These are phyloP conservation scores for Mycena metata DNA, from an alignment of 768 basidiomycete species.

Conservation along the genomic window DNA sequence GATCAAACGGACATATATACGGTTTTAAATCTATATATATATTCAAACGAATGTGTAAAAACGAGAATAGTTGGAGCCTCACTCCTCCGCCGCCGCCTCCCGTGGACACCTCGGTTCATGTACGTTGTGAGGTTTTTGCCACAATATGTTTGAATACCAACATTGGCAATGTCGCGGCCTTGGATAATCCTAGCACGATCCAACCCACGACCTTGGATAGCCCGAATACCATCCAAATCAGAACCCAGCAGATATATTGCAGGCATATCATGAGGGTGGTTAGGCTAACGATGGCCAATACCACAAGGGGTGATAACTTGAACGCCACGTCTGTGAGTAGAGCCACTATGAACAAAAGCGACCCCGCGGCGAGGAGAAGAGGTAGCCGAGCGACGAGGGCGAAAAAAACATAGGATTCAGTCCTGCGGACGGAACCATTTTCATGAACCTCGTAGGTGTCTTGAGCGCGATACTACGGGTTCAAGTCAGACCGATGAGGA, in stretches of 20 bases:
- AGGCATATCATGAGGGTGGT: not conserved
- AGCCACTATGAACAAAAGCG: not conserved
- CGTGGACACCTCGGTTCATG: too few relatives aligned
- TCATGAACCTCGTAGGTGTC: not conserved
- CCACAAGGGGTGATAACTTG: constrained; percentile 1
- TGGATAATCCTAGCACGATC: not conserved
- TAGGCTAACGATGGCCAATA: not conserved
- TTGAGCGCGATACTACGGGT: constrained; percentile 9
- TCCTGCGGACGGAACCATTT: constrained; percentile 1
- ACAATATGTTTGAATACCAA: constrained; percentile 3
- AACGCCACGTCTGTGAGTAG: constrained; percentile 3
- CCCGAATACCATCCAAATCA: constrained; percentile 16
- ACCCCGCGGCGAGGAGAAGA: not conserved
- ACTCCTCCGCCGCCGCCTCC: too few relatives aligned
- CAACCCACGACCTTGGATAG: not conserved
- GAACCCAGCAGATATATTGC: constrained; percentile 11
- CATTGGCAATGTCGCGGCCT: not conserved
- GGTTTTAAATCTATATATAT: too few relatives aligned
- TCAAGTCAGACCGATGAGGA: not conserved
- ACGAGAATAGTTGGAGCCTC: too few relatives aligned
- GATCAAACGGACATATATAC: too few relatives aligned
- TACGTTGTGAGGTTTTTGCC: not conserved
- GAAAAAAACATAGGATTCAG: constrained; percentile 1
- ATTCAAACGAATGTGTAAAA: too few relatives aligned
- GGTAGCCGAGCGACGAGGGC: constrained; percentile 9